Evolutionary conservation across 129 eudicot genomes (phyloP).

Genomic region (Scalesia atractyloides): DNA sequence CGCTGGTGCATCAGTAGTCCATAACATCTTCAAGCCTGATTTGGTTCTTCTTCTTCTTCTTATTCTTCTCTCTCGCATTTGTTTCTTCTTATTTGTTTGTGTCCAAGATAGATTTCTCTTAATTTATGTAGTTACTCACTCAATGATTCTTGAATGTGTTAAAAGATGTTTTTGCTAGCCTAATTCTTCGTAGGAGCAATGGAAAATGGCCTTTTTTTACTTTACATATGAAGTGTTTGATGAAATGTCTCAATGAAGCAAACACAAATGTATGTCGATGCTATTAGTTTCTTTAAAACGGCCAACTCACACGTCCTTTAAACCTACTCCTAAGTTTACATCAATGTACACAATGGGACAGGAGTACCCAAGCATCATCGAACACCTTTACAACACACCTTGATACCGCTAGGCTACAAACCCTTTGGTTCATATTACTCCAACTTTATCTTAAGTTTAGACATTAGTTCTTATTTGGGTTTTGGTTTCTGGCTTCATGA

Average conservation of each 20-base stretch:
- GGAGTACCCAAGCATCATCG: too few species aligned
- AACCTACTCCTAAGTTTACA: too few species aligned
- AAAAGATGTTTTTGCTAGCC: background rate
- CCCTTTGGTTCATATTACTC: background rate
- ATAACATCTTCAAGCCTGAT: slow-evolving; percentile 75
- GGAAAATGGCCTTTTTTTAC: background rate
- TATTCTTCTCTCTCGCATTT: slow-evolving; percentile 1
- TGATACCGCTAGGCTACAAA: too few species aligned
- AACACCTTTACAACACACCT: too few species aligned
- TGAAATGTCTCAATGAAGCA: slow-evolving; percentile 25
- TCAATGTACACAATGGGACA: too few species aligned
- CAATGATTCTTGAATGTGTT: background rate
- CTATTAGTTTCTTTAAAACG: background rate
- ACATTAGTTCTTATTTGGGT: background rate
- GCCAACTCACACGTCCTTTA: too few species aligned
- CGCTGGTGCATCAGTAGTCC: slow-evolving; percentile 73
- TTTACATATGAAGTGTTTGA: slow-evolving; percentile 33
- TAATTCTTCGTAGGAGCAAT: background rate
- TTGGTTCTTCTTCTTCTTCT: slow-evolving; percentile 31
- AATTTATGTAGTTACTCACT: background rate
- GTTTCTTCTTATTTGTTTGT: slow-evolving; percentile 11
- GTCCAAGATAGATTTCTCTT: background rate
- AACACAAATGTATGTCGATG: background rate
- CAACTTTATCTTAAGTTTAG: background rate
- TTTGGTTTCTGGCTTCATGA: background rate